Conservation (phyloP, 2,329 filamentous ascomycete genomes). For the Colletotrichum australisinense region DNA sequence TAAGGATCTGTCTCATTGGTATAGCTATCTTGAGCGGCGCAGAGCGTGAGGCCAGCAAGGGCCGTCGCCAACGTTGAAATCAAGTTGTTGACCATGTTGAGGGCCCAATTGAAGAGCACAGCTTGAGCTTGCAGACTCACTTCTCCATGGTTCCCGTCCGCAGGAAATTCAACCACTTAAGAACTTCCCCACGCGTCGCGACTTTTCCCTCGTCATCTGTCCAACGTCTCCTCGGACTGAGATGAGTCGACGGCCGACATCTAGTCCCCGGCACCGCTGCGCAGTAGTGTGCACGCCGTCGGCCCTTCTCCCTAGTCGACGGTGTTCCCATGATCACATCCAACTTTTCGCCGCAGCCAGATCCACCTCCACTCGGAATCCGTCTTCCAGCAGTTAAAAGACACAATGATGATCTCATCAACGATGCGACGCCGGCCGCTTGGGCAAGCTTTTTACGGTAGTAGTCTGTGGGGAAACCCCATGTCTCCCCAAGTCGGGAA, state of each 20-base stretch:
- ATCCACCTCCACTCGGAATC: neutral
- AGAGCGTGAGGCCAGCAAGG: constrained; percentile 5
- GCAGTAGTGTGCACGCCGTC: neutral
- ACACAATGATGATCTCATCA: constrained; percentile 5
- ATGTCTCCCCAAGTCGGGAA: neutral
- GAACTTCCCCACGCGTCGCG: neutral
- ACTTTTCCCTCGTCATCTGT: neutral
- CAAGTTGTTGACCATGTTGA: constrained; percentile 11
- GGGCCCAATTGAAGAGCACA: neutral
- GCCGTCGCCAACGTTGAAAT: neutral
- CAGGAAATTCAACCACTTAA: neutral
- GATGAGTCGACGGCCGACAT: neutral
- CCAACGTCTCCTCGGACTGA: neutral
- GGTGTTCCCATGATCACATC: constrained; percentile 4
- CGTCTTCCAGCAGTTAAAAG: neutral
- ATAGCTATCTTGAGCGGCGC: constrained; percentile 14
- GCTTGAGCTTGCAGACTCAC: neutral
- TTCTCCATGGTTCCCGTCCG: neutral
- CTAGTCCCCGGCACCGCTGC: neutral
- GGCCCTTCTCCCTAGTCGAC: neutral
- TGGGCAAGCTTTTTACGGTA: neutral
- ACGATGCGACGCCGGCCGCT: neutral
- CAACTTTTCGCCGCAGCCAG: neutral
- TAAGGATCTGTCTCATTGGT: constrained; percentile 21
- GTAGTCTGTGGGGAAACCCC: constrained; percentile 1